Base-by-base conservation (phyloP, 2,329 filamentous ascomycete genomes). In the Aspergillus carbonarius region DNA sequence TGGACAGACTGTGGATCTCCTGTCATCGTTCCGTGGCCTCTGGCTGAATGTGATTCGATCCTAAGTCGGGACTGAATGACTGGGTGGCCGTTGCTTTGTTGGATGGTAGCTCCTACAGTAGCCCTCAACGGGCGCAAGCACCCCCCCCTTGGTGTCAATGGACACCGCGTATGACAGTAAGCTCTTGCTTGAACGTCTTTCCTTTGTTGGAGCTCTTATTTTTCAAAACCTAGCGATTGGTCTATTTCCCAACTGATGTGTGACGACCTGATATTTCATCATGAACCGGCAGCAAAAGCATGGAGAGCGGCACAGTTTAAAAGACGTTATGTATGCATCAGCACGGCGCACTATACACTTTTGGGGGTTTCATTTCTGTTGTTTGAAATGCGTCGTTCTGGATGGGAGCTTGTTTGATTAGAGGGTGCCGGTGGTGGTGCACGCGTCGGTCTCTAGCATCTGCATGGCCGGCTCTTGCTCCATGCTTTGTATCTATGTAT, bases 321-420 rank as follows among this genome's bases (percentile, higher is more conserved):
- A 54, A 46, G 48, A 57, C 40, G 46, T 40, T 56, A 52, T 56
- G 59, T 58, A 60, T 63, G 62, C 62, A 63, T 63, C 57, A 62
- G 62, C 62, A 46, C 46, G 62, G 60, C 58, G 58, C 58, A 52
- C 54, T 60, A 54, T 56, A 61, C 48, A 57, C 51, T 51, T 44
- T 55, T 53, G 34, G 42, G 30, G 23, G 4, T 51, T 55, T 50
- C 34, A 42, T 56, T 46, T 30, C 27, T 25, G 30, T 56, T 54
- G n/a, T 12, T 27, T 42, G 27, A 15, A 39, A 23, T 34, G 49
- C 17, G 34, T 27, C 32, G 40, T 27, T 55, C 53, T 46, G 17
- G 34, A 37, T 42, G 48, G 48, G 46, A 46, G 34, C 39, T 50
- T 59, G 51, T 61, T 52, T 47, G 40, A 59, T 51, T 60, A 57